These are phyloP conservation scores for Periconia sp. DNA, from an alignment of 2,329 filamentous ascomycete species.

Conservation along the genomic window DNA sequence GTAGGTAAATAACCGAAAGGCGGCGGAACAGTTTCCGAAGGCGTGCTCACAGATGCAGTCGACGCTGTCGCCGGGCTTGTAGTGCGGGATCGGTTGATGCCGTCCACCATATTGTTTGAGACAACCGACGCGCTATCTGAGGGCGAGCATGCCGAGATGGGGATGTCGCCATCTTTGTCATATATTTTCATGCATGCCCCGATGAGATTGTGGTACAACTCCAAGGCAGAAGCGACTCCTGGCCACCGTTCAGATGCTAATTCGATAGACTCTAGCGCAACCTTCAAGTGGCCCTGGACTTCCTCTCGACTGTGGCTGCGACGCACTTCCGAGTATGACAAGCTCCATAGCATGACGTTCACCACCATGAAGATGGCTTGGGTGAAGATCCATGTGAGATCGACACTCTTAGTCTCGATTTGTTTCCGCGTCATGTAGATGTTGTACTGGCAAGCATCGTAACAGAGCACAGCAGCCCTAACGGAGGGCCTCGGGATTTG, in stretches of 20 bases:
- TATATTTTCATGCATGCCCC: constrained; percentile 89
- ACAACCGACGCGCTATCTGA: constrained; percentile 53
- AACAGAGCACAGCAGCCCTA: constrained; percentile 80
- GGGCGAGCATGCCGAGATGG: constrained; percentile 55
- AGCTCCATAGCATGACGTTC: constrained; percentile 89
- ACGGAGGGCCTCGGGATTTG: constrained; percentile 86
- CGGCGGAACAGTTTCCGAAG: constrained; percentile 37
- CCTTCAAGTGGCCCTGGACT: constrained; percentile 75
- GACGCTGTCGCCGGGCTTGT: constrained; percentile 53
- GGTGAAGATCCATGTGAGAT: constrained; percentile 93
- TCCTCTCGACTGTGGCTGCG: constrained; percentile 74
- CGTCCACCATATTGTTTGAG: constrained; percentile 47
- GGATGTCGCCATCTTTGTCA: constrained; percentile 63
- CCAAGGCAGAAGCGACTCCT: constrained; percentile 80
- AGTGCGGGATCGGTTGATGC: constrained; percentile 51
- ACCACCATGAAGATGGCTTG: constrained; percentile 89
- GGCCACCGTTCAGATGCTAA: constrained; percentile 90
- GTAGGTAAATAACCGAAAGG: constrained; percentile 46
- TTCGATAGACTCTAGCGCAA: constrained; percentile 78
- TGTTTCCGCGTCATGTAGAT: constrained; percentile 82
- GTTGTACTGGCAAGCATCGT: constrained; percentile 80
- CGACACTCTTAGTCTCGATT: constrained; percentile 75
- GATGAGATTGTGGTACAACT: constrained; percentile 86
- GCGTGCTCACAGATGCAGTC: constrained; percentile 45
- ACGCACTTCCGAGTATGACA: constrained; percentile 86